These are phyloP conservation scores for Isatis lusitanica DNA, from an alignment of 441 rosid genomes.

Conservation along the genomic window DNA sequence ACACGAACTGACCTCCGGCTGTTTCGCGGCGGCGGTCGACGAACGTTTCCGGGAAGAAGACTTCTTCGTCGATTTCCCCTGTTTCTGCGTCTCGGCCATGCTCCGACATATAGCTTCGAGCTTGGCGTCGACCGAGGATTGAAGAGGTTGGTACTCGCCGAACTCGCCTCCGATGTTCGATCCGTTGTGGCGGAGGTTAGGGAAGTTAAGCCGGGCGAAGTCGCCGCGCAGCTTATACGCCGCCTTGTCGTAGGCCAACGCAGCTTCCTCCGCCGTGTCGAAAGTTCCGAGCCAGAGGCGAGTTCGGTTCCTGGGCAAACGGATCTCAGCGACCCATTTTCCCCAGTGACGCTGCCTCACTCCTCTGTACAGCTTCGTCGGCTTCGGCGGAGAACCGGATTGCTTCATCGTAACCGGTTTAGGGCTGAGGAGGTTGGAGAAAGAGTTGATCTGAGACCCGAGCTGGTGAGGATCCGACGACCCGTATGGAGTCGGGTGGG, in stretches of 20 bases:
- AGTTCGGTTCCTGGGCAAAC: slow-evolving; percentile 56
- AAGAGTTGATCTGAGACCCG: slow-evolving; percentile 39
- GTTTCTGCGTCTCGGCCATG: slow-evolving; percentile 53
- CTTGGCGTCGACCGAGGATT: slow-evolving; percentile 61
- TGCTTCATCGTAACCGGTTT: slow-evolving; percentile 50
- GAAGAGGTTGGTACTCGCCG: slow-evolving; percentile 60
- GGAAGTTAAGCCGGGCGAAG: slow-evolving; percentile 56
- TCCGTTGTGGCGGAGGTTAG: slow-evolving; percentile 46
- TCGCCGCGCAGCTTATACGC: slow-evolving; percentile 57
- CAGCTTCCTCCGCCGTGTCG: slow-evolving; percentile 65
- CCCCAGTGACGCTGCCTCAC: slow-evolving; percentile 68
- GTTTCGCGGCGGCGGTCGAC: slow-evolving; percentile 12
- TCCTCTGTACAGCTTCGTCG: slow-evolving; percentile 54
- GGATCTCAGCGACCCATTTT: slow-evolving; percentile 69
- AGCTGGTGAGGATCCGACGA: slow-evolving; percentile 32
- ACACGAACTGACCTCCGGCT: slow-evolving; percentile 3
- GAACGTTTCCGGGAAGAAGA: slow-evolving; percentile 32
- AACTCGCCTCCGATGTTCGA: slow-evolving; percentile 33
- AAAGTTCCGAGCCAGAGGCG: slow-evolving; percentile 63
- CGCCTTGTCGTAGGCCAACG: slow-evolving; percentile 54
- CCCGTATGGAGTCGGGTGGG: slow-evolving; percentile 41
- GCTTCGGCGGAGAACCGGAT: slow-evolving; percentile 35
- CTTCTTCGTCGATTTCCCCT: slow-evolving; percentile 44
- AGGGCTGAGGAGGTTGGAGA: slow-evolving; percentile 41
- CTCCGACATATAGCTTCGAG: slow-evolving; percentile 54